Conservation (phyloP, 257 asterid genomes). For the Forsythia viridissima region DNA sequence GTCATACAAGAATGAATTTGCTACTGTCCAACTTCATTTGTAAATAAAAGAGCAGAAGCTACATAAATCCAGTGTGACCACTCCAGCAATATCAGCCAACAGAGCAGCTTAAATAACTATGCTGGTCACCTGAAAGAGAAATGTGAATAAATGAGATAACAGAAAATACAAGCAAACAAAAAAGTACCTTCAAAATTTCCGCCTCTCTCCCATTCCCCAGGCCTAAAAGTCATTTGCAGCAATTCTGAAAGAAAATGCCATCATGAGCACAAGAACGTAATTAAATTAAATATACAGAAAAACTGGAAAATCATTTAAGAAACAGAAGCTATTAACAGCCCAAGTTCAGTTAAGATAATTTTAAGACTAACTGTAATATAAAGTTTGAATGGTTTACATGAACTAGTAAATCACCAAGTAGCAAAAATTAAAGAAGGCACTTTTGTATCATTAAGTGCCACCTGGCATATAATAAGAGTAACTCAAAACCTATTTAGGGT, state of each 20-base stretch:
- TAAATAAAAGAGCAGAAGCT: background rate
- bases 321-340: background rate
- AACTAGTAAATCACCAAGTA: constrained; percentile 5
- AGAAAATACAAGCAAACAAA: background rate
- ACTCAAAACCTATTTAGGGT: background rate
- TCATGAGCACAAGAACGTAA: constrained; percentile 11
- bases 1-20: constrained; percentile 14
- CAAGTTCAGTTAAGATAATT: constrained; percentile 16
- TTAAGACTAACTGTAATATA: background rate
- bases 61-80: background rate
- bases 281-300: constrained; percentile 1
- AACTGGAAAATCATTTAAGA: background rate
- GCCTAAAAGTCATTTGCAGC: constrained; percentile 63
- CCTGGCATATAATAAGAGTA: constrained; percentile 17
- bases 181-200: constrained; percentile 61
- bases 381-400: background rate
- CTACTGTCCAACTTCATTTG: constrained; percentile 3
- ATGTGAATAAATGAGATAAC: constrained; percentile 2
- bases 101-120: constrained; percentile 9
- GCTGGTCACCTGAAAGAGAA: constrained; percentile 16
- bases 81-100: background rate
- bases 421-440: constrained; percentile 8
- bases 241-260: constrained; percentile 54
- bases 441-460: constrained; percentile 6
- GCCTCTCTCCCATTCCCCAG: constrained; percentile 67